These are phyloP conservation scores for Rutstroemia sp. DNA, from an alignment of 2,329 filamentous ascomycete genomes.

Conservation along the genomic window DNA sequence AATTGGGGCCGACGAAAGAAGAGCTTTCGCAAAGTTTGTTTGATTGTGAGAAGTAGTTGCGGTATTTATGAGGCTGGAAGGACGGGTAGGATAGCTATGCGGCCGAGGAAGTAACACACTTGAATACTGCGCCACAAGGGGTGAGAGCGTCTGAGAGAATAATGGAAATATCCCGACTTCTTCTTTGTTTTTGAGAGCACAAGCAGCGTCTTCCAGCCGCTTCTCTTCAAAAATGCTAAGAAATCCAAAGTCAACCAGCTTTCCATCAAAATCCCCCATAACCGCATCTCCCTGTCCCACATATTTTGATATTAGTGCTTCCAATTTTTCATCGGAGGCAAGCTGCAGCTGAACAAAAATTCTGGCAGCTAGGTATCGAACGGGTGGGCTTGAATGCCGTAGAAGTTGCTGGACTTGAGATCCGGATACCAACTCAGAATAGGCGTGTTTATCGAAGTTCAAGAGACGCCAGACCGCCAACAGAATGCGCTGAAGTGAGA, in stretches of 20 bases:
- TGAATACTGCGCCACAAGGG: conserved; percentile 57
- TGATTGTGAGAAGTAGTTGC: conserved; percentile 68
- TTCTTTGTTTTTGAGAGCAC: neutral
- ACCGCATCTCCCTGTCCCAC: conserved; percentile 54
- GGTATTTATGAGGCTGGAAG: conserved; percentile 58
- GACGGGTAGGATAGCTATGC: conserved; percentile 39
- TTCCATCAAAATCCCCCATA: conserved; percentile 67
- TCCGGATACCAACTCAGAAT: conserved; percentile 57
- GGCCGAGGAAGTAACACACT: conserved; percentile 59
- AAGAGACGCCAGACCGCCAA: conserved; percentile 73
- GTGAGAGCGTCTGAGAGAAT: conserved; percentile 41
- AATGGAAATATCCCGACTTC: neutral
- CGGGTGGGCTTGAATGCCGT: conserved; percentile 45
- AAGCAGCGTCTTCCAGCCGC: conserved; percentile 17
- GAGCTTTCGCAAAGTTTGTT: conserved; percentile 55
- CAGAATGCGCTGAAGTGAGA: conserved; percentile 41
- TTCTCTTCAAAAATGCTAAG: conserved; percentile 50
- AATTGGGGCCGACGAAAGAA: conserved; percentile 64
- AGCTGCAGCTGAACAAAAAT: conserved; percentile 73
- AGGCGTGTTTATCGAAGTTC: conserved; percentile 64
- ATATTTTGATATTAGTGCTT: conserved; percentile 61
- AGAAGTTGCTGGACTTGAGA: conserved; percentile 64
- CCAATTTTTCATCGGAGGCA: conserved; percentile 71
- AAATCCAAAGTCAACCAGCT: conserved; percentile 71
- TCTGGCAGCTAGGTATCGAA: conserved; percentile 76